These are phyloP conservation scores for Yarrowia bubula DNA, from an alignment of 805 yeast genomes.

Conservation along the genomic window DNA sequence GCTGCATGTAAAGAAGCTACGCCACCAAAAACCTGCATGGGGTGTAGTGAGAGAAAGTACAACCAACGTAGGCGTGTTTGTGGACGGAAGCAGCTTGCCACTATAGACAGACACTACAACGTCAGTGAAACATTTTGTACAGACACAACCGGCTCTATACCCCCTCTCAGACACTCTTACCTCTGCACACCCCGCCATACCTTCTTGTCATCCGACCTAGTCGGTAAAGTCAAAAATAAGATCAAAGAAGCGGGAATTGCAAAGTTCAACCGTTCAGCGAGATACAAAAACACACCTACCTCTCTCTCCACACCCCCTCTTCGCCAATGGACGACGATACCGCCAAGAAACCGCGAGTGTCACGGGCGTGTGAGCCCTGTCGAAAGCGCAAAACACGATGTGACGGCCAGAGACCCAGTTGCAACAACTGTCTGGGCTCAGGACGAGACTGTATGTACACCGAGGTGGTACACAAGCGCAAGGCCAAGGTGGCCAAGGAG, in stretches of 20 bases:
- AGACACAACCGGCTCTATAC: not conserved
- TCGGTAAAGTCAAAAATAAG: not conserved
- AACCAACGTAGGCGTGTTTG: too few relatives aligned
- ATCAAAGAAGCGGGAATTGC: not conserved
- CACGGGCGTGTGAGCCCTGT: constrained; percentile 86
- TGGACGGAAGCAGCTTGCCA: too few relatives aligned
- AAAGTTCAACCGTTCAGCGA: not conserved
- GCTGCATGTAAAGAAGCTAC: constrained; percentile 10
- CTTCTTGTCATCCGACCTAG: too few relatives aligned
- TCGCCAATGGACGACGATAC: not conserved
- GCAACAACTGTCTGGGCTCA: constrained; percentile 71
- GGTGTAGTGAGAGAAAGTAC: not conserved
- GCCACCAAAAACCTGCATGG: not conserved
- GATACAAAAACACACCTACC: too few relatives aligned
- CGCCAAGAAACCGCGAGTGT: constrained; percentile 48
- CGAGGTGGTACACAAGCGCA: constrained; percentile 29
- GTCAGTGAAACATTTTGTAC: too few relatives aligned
- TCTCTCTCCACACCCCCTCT: not conserved
- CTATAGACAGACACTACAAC: too few relatives aligned
- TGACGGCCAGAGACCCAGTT: constrained; percentile 61
- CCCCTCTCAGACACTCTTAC: too few relatives aligned
- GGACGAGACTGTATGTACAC: constrained; percentile 65
- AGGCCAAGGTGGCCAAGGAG: constrained; percentile 24
- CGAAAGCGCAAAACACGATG: constrained; percentile 68
- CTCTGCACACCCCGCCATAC: too few relatives aligned